Evolutionary conservation across 164 flowering plant genomes (phyloP).

Genomic region (Nymphaea thermarum): DNA sequence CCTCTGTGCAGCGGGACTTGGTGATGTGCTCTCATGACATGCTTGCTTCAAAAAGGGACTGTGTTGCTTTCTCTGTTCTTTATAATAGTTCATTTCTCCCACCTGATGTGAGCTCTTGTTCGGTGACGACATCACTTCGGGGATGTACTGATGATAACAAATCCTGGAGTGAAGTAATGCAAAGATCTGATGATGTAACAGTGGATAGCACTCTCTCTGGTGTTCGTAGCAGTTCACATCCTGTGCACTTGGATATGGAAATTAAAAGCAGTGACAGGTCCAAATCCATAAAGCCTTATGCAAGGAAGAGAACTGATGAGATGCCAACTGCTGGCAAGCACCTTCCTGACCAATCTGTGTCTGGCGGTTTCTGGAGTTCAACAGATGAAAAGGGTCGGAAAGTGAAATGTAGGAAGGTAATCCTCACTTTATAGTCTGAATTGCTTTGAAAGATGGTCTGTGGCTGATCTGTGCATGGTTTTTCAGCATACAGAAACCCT

Average conservation of each 20-base stretch:
- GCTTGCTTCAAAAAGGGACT: constrained; percentile 61
- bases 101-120: constrained; percentile 83
- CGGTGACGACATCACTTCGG: constrained; percentile 83
- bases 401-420: constrained; percentile 48
- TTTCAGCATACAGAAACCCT: constrained; percentile 58
- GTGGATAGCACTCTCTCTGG: constrained; percentile 62
- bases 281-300: constrained; percentile 34
- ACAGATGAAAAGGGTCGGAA: constrained; percentile 33
- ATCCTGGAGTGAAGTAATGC: constrained; percentile 62
- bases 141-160: constrained; percentile 42
- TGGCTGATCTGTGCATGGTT: constrained; percentile 1
- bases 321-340: constrained; percentile 57
- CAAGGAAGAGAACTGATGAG: constrained; percentile 30
- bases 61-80: constrained; percentile 44
- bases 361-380: constrained; percentile 18
- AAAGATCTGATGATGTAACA: constrained; percentile 77
- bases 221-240: constrained; percentile 31
- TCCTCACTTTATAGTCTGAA: neutral
- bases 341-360: constrained; percentile 41
- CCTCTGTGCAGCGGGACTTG: constrained; percentile 70
- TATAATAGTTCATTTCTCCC: constrained; percentile 40
- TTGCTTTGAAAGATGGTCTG: neutral
- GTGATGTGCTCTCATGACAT: constrained; percentile 74
- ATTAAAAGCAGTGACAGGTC: constrained; percentile 67
- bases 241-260: constrained; percentile 32